Evolutionary conservation across 2,329 filamentous ascomycete genomes (phyloP), one percentile per base, ranked within the genome.

Genomic region (Kalmusia sp.): DNA sequence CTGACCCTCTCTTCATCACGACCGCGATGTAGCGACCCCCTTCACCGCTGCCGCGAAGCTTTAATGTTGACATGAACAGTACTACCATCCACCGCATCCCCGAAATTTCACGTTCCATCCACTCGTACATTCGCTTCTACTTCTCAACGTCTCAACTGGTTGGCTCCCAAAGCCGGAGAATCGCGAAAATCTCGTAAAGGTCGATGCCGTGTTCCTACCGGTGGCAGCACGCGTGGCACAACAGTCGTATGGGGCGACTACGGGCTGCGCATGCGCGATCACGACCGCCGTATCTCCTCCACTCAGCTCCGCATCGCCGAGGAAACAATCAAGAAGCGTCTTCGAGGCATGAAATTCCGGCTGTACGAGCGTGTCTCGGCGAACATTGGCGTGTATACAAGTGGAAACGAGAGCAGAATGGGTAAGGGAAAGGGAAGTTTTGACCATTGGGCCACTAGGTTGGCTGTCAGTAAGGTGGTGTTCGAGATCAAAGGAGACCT

Each of bases 381-480:
- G 61, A 96, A 96, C 71, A 90, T 98, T 62, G 95, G 93, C 71
- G 96, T 99, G 19, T 99, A 95, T 76, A 89, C 92, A 52, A 95
- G 89, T 74, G 95, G 95, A 52, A 99, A 98, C 70, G 95, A 99
- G 79, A 89, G 92, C 75, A 89, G 95, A 84, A 99, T 99, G 96
- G 95, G 95, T 75, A 99, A 98, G 79, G 95, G 95, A 78, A 99
- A 99, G 76, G 95, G 95, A 65, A 90, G 88, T 58, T 98, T 99
- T 72, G 95, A 99, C 74, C 91, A 96, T 72, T 99, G 95, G 95
- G 92, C 93, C 4, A 86, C 90, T 19, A 87, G 93, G 76, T 87
- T 98, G 63, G 87, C 92, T 7, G 91, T 98, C 46, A 96, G 90
- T 77, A 91, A 95, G 74, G 86, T 99, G 43, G 81, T 97, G 17